Evolutionary conservation across 495 filamentous ascomycete genomes (phyloP).

Genomic region (Clavariopsis aquatica): DNA sequence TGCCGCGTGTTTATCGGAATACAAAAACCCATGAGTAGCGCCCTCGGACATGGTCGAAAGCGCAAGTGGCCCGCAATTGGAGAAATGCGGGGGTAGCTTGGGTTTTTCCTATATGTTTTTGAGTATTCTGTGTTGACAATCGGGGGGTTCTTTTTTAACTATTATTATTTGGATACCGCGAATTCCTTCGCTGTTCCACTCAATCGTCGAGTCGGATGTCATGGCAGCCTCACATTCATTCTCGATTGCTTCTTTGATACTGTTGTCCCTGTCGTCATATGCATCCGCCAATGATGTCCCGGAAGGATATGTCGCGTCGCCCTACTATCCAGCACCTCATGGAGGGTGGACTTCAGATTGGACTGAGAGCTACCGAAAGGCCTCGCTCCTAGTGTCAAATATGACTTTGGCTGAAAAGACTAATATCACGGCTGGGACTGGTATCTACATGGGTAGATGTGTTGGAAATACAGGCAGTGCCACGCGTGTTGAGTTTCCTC

Average conservation of each 20-base stretch:
- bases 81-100: slow-evolving; percentile 2
- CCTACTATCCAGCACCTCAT: slow-evolving; percentile 38
- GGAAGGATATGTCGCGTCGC: slow-evolving; percentile 35
- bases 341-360: slow-evolving; percentile 37
- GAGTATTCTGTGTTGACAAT: slow-evolving; percentile 6
- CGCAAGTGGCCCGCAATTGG: slow-evolving; percentile 11
- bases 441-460: slow-evolving; percentile 34
- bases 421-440: slow-evolving; percentile 34
- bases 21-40: slow-evolving; percentile 10
- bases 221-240: slow-evolving; percentile 10
- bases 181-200: background rate
- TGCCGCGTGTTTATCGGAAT: slow-evolving; percentile 13
- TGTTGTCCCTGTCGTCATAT: slow-evolving; percentile 13
- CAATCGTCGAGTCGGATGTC: slow-evolving; percentile 1
- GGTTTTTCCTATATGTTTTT: slow-evolving; percentile 10
- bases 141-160: no score
- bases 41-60: slow-evolving; percentile 17
- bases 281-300: slow-evolving; percentile 17
- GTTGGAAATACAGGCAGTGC: slow-evolving; percentile 29
- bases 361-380: slow-evolving; percentile 39
- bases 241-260: slow-evolving; percentile 1
- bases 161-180: background rate
- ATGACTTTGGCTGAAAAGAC: slow-evolving; percentile 39
- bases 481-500: slow-evolving; percentile 17
- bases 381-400: slow-evolving; percentile 32